These are phyloP conservation scores for Phytophthora foliorum DNA, from an alignment of 352 stramenopile species.

Conservation along the genomic window DNA sequence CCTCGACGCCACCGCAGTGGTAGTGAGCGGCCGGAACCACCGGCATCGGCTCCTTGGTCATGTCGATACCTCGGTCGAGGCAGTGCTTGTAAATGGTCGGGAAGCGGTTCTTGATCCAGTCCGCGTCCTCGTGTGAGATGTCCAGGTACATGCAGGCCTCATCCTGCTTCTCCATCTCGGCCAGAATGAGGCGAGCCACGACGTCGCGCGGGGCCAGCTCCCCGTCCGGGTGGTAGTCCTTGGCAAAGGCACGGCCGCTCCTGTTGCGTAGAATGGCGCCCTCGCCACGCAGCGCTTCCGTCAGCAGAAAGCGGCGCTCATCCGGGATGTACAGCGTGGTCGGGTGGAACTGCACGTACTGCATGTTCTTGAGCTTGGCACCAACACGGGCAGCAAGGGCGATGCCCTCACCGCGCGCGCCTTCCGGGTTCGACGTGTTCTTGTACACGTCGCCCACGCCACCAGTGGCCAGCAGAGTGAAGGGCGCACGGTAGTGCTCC, in stretches of 20 bases:
- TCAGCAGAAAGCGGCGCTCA: slow-evolving; percentile 93
- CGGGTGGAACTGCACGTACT: slow-evolving; percentile 98
- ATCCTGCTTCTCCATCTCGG: slow-evolving; percentile 88
- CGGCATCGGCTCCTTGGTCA: slow-evolving; percentile 91
- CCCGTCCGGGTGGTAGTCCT: slow-evolving; percentile 93
- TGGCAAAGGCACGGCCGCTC: slow-evolving; percentile 84
- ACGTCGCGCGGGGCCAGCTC: slow-evolving; percentile 96
- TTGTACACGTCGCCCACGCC: slow-evolving; percentile 95
- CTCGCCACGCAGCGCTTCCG: slow-evolving; percentile 94
- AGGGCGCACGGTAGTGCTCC: slow-evolving; percentile 76
- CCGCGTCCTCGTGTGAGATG: slow-evolving; percentile 90
- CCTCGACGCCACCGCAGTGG: slow-evolving; percentile 93
- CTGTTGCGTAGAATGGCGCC: slow-evolving; percentile 92
- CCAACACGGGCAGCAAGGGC: slow-evolving; percentile 83
- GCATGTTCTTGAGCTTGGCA: slow-evolving; percentile 90
- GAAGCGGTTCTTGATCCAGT: slow-evolving; percentile 91
- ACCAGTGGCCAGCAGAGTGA: slow-evolving; percentile 94
- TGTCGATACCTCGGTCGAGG: slow-evolving; percentile 87
- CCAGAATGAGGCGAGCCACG: slow-evolving; percentile 93
- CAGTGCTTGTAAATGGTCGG: slow-evolving; percentile 90
- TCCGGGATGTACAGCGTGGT: slow-evolving; percentile 94
- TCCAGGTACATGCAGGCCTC: slow-evolving; percentile 93
- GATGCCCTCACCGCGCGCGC: slow-evolving; percentile 77
- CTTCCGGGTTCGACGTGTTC: slow-evolving; percentile 95
- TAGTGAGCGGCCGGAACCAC: slow-evolving; percentile 95